Conservation (phyloP, 305 asterid species). For the Solanum hybrid region DNA sequence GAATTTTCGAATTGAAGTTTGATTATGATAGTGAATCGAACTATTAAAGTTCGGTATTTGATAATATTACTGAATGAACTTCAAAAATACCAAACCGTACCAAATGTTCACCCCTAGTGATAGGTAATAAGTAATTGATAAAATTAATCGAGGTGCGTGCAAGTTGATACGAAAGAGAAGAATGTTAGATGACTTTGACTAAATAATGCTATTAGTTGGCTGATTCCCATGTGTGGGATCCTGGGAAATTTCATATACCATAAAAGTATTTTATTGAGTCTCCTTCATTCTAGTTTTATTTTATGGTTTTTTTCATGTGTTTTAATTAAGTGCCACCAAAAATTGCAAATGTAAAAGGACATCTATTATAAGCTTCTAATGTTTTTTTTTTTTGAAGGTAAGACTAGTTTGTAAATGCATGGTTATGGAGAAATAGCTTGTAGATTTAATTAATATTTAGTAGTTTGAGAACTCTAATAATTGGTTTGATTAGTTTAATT, state of each 20-base stretch:
- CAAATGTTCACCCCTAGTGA: background rate
- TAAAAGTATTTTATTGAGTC: background rate
- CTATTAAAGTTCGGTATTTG: background rate
- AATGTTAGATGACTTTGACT: background rate
- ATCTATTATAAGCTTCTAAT: background rate
- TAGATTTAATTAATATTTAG: background rate
- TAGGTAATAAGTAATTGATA: background rate
- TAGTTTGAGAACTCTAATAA: background rate
- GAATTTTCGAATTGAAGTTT: background rate
- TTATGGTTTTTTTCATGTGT: background rate
- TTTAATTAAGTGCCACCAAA: background rate
- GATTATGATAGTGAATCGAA: background rate
- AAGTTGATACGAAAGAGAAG: background rate
- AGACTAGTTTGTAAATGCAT: background rate
- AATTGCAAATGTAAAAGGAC: background rate
- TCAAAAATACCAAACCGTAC: background rate
- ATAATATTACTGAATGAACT: background rate
- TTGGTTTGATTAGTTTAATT: conserved; percentile 4
- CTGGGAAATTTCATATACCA: background rate
- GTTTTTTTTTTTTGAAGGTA: background rate
- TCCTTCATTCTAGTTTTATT: background rate
- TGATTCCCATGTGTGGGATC: background rate
- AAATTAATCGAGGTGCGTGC: background rate
- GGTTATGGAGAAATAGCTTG: background rate
- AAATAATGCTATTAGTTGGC: background rate